Base-by-base conservation (phyloP, 495 filamentous ascomycete genomes). In the Penicillium roqueforti region DNA sequence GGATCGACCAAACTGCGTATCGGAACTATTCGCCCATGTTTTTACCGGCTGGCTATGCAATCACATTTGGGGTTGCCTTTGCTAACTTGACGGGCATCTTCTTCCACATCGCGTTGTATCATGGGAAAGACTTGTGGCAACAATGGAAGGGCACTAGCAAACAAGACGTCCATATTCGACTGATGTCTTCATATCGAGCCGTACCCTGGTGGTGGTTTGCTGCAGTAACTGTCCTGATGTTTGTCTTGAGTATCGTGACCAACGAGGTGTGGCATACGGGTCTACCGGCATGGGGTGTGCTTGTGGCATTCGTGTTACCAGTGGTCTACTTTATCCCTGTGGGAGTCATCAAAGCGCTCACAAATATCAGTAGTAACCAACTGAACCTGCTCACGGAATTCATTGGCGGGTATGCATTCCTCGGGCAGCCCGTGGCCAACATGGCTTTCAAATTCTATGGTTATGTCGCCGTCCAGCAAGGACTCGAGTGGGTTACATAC, bases 401-500 rank as follows among this genome's bases (percentile, higher is more conserved):
- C 54, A 73, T 90, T 44, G 83, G 80, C 28, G 86, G 86, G 0
- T 88, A 88, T 64, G 85, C 86, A 20, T 84, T 86, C 53, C 80
- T 85, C 2, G 86, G 86, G 3, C 65, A 77, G 22, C 85, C 86
- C 0, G 54, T 88, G 13, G 86, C 82, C 0, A 76, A 87, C 36
- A 88, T 88, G 85, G 74, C 87, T 57, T 89, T 89, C 72, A 88
- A 89, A 66, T 87, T 85, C 14, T 87, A 86, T 55, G 85, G 85
- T 37, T 89, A 84, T 61, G 85, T 87, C 56, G 86, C 84, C 36
- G 81, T 86, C 71, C 61, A 71, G 10, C 76, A 78, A 57, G 76
- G 73, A 22, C 51, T 76, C 37, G 73, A 75, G 69, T 67, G 69
- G 62, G 67, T 72, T 71, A 28, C 11, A 16, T 53, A 1, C 56